phyloP scores from a whole-genome alignment of 2,329 filamentous ascomycete species.

The Apiospora koreana region DNA sequence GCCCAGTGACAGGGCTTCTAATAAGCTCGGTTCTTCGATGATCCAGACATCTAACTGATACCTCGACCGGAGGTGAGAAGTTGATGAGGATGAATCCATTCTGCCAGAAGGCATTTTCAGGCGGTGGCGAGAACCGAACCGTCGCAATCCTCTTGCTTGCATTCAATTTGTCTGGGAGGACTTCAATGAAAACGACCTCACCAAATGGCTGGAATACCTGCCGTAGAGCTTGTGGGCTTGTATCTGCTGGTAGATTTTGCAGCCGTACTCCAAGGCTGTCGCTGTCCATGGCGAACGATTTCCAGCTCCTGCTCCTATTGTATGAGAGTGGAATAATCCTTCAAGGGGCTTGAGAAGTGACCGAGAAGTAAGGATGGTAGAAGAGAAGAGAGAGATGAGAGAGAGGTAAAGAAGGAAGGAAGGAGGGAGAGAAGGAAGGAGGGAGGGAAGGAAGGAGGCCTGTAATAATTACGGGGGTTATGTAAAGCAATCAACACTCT shows the following conservation, averaged over 20 bases:
- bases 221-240: constrained; percentile 49
- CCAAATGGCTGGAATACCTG: constrained; percentile 54
- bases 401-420: background rate
- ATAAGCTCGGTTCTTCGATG: constrained; percentile 16
- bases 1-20: constrained; percentile 31
- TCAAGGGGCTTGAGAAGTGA: no score
- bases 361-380: background rate
- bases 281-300: background rate
- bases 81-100: constrained; percentile 26
- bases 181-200: constrained; percentile 55
- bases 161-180: constrained; percentile 48
- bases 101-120: constrained; percentile 52
- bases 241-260: constrained; percentile 34
- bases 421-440: background rate
- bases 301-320: no score
- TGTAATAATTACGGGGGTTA: no score
- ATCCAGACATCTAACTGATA: background rate
- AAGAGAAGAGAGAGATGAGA: no score
- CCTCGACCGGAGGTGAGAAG: constrained; percentile 19
- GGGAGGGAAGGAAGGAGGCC: no score
- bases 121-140: constrained; percentile 61
- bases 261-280: constrained; percentile 31
- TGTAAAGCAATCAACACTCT: no score
- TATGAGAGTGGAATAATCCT: no score
- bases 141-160: constrained; percentile 41